Evolutionary conservation across 805 yeast genomes (phyloP), one percentile per base, ranked within the genome.

Genomic region (Metschnikowia drakensbergensis): DNA sequence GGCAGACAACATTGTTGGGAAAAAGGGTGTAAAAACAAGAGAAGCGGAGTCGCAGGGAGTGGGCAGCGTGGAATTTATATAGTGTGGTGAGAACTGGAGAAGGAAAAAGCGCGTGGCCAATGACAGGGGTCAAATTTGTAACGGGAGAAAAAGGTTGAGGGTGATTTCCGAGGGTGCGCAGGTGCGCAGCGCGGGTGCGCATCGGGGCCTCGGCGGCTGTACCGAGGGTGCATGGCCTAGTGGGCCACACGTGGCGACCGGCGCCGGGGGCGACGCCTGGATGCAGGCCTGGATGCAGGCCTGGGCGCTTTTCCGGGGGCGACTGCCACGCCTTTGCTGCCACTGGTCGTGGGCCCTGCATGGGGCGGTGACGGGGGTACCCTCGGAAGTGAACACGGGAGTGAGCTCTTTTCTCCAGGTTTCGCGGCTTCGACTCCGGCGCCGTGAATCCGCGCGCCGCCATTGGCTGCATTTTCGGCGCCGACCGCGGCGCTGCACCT

Each of bases 1-100:
- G 52, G 72, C 73, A 55, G 76, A 70, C 63, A 72, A 72, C 76
- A 71, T 72, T 49, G 54, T 53, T 46, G 51, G 37, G 38, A 45
- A 34, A 27, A 26, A 48, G 41, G 37, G 26, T 11, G 29, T 25
- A 37, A 46, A 47, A 42, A 26, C 36, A 47, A 30, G 30, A 42
- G 39, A 39, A 41, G 44, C 36, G 44, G 45, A 32, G 43, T 31
- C 28, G 27, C n/a, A n/a, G 37, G 25, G n/a, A 6, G 39, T 26
- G 38, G 29, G 28, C 34, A 39, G 48, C 35, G 48, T 48, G 48
- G 52, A 23, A 30, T 44, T 47, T 51, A 50, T 52, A 54, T 51
- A 54, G 38, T 45, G 44, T 38, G 42, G 44, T 38, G 44, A 34
- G 51, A 49, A 48, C 47, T 49, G 56, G 53, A 47, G 57, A 49